phyloP scores from a whole-genome alignment of 2,329 filamentous ascomycete species.

The Escovopsis sp. region DNA sequence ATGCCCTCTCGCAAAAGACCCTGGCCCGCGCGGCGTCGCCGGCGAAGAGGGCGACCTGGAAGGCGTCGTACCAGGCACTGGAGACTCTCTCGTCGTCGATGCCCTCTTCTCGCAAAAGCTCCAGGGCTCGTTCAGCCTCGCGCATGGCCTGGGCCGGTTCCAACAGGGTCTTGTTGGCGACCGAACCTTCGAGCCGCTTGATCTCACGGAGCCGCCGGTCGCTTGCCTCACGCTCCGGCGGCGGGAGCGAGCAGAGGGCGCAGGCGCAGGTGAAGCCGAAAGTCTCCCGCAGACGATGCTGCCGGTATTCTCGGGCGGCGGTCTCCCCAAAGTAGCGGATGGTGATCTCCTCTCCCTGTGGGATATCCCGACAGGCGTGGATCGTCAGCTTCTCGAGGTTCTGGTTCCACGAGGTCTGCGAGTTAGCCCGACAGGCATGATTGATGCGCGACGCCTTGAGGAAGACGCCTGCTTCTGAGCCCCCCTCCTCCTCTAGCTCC shows the following conservation, averaged over 20 bases:
- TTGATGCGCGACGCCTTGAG: slow-evolving; percentile 13
- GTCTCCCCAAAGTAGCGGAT: slow-evolving; percentile 7
- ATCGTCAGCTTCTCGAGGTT: slow-evolving; percentile 9
- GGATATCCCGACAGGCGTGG: slow-evolving; percentile 12
- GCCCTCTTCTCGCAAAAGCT: background rate
- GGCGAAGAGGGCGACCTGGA: background rate
- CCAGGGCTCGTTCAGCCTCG: background rate
- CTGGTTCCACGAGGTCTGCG: slow-evolving; percentile 12
- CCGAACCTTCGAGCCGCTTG: background rate
- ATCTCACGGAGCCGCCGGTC: slow-evolving; percentile 3
- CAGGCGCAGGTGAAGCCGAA: slow-evolving; percentile 5
- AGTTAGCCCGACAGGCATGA: slow-evolving; percentile 15
- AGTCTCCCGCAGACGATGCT: background rate
- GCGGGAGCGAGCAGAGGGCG: slow-evolving; percentile 5
- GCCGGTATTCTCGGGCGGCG: background rate
- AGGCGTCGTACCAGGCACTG: background rate
- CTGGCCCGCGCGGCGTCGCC: slow-evolving; percentile 4
- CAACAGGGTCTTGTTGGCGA: background rate
- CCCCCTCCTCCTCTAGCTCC: background rate
- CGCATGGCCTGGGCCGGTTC: background rate
- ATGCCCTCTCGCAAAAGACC: slow-evolving; percentile 2
- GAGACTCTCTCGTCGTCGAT: background rate
- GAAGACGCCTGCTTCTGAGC: slow-evolving; percentile 8
- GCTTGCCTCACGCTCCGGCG: background rate
- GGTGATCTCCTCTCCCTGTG: slow-evolving; percentile 12